Conservation (phyloP, 306 rosid genomes). For the Geum urbanum region DNA sequence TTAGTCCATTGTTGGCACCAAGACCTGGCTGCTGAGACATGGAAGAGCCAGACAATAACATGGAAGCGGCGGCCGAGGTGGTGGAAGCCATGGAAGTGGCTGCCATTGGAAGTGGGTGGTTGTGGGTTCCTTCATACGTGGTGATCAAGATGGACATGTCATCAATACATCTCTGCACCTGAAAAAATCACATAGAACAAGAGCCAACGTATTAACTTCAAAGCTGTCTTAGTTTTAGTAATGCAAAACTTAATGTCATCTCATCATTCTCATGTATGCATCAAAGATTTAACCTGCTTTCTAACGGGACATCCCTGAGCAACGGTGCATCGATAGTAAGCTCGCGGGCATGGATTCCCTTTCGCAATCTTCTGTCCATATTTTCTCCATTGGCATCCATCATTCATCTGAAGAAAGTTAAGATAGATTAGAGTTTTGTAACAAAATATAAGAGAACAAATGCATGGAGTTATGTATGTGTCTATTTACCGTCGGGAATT, state of each 20-base stretch:
- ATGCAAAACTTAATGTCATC: neutral
- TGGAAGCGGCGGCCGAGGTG: slow-evolving; percentile 36
- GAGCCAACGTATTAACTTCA: neutral
- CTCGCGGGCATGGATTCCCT: slow-evolving; percentile 78
- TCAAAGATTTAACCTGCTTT: slow-evolving; percentile 45
- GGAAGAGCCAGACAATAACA: slow-evolving; percentile 52
- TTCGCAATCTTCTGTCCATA: slow-evolving; percentile 76
- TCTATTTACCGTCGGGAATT: slow-evolving; percentile 55
- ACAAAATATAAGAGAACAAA: neutral
- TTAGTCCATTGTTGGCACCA: slow-evolving; percentile 26
- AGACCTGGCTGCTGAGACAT: slow-evolving; percentile 40
- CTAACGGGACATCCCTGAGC: slow-evolving; percentile 65
- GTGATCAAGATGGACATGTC: slow-evolving; percentile 45
- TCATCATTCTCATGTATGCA: neutral
- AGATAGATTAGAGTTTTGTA: neutral
- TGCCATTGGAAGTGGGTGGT: slow-evolving; percentile 38
- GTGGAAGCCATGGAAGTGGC: slow-evolving; percentile 47
- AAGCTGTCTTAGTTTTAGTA: neutral
- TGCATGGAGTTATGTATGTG: neutral
- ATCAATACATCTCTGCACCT: slow-evolving; percentile 48
- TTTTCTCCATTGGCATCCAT: slow-evolving; percentile 88
- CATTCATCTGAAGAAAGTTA: slow-evolving; percentile 46
- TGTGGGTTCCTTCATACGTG: slow-evolving; percentile 51
- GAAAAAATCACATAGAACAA: neutral
- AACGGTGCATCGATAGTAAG: slow-evolving; percentile 76